Percentiles rank a stretch among this genome's conserved stretches.
These are phyloP conservation scores for Mortierella sp. DNA, from an alignment of 371 early-diverging fungal species.

Conservation along the genomic window DNA sequence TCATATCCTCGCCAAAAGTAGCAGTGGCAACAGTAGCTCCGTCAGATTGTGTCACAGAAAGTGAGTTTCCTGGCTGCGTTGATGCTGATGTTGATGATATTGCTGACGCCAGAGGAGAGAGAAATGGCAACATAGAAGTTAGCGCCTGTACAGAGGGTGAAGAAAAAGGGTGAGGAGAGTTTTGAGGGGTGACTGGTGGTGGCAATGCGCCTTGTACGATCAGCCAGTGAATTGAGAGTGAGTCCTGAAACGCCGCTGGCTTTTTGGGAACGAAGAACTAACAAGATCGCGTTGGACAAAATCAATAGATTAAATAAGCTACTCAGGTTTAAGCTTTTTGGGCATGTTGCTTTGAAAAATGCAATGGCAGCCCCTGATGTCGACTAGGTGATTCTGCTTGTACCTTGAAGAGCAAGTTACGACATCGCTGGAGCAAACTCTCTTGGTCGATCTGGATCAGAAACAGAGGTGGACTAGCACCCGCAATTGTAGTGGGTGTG, in stretches of 20 bases:
- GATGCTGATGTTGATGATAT: neutral
- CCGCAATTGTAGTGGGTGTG: neutral
- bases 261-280: slow-evolving; percentile 55
- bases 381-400: neutral
- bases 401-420: slow-evolving; percentile 45
- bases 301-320: neutral
- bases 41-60: neutral
- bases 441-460: slow-evolving; percentile 25
- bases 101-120: no score
- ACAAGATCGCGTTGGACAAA: neutral
- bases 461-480: slow-evolving; percentile 25
- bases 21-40: neutral
- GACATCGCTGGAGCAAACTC: slow-evolving; percentile 15
- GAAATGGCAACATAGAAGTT: no score
- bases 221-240: slow-evolving; percentile 36
- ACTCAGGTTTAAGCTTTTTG: no score
- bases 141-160: neutral
- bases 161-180: neutral
- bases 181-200: neutral
- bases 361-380: no score
- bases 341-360: no score
- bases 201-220: slow-evolving; percentile 28
- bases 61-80: neutral
- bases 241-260: slow-evolving; percentile 26
- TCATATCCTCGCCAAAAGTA: no score